phyloP scores from a whole-genome alignment of 2,329 filamentous ascomycete genomes.

The Arthrinium phaeospermum region DNA sequence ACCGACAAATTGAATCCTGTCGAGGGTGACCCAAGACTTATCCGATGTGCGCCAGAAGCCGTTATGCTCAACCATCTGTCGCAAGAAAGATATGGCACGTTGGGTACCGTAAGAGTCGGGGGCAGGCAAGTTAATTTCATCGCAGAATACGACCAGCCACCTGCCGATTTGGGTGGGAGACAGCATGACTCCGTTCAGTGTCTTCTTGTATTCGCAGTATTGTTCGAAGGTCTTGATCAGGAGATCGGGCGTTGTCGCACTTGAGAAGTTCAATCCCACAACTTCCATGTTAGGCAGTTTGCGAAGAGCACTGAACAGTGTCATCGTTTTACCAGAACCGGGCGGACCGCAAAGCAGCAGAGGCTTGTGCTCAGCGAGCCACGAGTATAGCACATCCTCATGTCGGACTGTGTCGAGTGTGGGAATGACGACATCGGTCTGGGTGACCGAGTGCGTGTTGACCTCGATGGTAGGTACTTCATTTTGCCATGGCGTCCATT shows the following conservation, averaged over 20 bases:
- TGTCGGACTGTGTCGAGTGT: constrained; percentile 97
- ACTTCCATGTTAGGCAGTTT: constrained; percentile 99
- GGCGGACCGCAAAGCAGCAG: constrained; percentile 95
- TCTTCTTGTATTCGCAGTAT: constrained; percentile 99
- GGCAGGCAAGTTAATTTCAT: constrained; percentile 98
- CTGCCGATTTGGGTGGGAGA: constrained; percentile 95
- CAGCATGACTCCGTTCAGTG: constrained; percentile 91
- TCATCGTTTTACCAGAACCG: constrained; percentile 99
- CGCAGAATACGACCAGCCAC: constrained; percentile 98
- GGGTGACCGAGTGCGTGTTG: constrained; percentile 96
- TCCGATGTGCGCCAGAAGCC: constrained; percentile 98
- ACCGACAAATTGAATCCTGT: constrained; percentile 98
- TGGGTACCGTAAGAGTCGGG: constrained; percentile 98
- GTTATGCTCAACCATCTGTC: constrained; percentile 97
- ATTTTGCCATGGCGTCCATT: constrained; percentile 93
- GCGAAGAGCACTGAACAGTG: constrained; percentile 93
- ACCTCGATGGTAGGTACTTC: constrained; percentile 95
- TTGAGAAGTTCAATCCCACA: constrained; percentile 98
- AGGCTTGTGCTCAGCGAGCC: constrained; percentile 98
- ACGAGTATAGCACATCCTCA: constrained; percentile 98
- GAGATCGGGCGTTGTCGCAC: constrained; percentile 95
- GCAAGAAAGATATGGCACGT: constrained; percentile 93
- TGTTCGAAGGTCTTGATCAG: constrained; percentile 99
- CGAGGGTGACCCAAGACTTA: constrained; percentile 96
- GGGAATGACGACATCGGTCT: constrained; percentile 98